phyloP scores from a whole-genome alignment of 2,329 filamentous ascomycete species.

The Stachybotrys echinatus region DNA sequence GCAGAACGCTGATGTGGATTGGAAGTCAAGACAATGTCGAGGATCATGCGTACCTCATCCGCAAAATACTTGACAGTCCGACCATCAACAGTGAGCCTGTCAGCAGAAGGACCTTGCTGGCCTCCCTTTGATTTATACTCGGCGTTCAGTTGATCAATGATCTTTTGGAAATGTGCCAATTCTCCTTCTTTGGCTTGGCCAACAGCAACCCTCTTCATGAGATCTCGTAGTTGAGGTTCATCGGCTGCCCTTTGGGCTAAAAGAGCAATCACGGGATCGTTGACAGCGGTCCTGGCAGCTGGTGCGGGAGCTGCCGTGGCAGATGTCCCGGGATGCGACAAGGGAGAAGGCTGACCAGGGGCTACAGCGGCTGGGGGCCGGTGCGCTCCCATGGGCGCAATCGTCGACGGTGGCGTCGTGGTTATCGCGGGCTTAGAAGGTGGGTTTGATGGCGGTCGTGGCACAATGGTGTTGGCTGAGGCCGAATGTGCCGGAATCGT shows the following conservation, averaged over 20 bases:
- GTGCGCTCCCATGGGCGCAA: background rate
- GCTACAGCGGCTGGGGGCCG: constrained; percentile 9
- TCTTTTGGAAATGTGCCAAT: constrained; percentile 69
- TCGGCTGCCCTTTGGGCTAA: constrained; percentile 70
- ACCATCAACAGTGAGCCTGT: constrained; percentile 48
- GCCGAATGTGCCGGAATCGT: background rate
- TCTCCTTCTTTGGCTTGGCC: constrained; percentile 68
- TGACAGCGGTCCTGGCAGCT: constrained; percentile 20
- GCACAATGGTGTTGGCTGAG: constrained; percentile 4
- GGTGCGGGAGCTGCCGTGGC: constrained; percentile 9
- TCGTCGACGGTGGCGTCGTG: background rate
- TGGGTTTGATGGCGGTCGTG: background rate
- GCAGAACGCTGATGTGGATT: constrained; percentile 51
- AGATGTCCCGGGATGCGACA: constrained; percentile 4
- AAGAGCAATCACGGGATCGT: constrained; percentile 75
- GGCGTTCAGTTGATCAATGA: constrained; percentile 72
- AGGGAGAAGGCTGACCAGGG: constrained; percentile 12
- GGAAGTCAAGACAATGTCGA: constrained; percentile 53
- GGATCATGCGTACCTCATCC: constrained; percentile 51
- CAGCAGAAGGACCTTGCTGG: constrained; percentile 47
- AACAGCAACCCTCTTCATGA: constrained; percentile 80
- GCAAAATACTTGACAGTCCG: constrained; percentile 56
- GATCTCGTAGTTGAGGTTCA: constrained; percentile 65
- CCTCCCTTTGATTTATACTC: constrained; percentile 49
- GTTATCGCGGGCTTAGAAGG: background rate